Evolutionary conservation across 768 basidiomycete genomes (phyloP), one percentile per base, ranked within the genome.

Genomic region (Psilocybe cubensis): DNA sequence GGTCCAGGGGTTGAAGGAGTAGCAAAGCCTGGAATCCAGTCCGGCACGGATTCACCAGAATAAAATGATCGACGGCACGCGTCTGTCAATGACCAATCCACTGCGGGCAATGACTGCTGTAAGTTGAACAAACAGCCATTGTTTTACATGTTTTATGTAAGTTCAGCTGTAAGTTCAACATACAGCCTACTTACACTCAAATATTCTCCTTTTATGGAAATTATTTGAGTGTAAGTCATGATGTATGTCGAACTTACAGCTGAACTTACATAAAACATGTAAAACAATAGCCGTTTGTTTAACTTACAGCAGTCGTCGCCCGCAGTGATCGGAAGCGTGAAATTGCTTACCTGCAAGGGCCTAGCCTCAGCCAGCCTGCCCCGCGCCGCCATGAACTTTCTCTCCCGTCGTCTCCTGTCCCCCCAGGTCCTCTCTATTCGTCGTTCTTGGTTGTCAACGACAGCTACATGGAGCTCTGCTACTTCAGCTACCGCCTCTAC

Each of bases 371-470:
- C 49, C 52, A 41, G 29, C n/a, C n/a, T n/a, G n/a, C n/a, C n/a
- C n/a, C n/a, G n/a, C n/a, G n/a, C 53, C 56, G 29, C 49, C 56
- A 72, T 74, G 73, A 68, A 74, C 66, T 66, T 70, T 48, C 69
- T 76, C 64, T 65, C 69, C 42, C 77, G 78, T 61, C 73, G 73
- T 61, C 65, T 77, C 14, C 20, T 46, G 47, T 52, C 70, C 17
- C 61, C 71, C 49, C 46, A 66, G 14, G 63, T 64, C 63, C 46
- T 52, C 33, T 41, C 60, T 12, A 49, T 65, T 40, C 72, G n/a
- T n/a, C n/a, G 76, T 12, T 54, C 66, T 24, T 72, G 78, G 60
- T 70, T 78, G 33, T 49, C 59, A 4, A 66, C 66, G 8, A 52
- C 59, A 59, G 56, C n/a, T n/a, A n/a, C 51, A 47, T 52, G 62